Evolutionary conservation across 1,284 basidiomycete genomes (phyloP), one percentile per base, ranked within the genome.

Genomic region (Mycosarcoma maydis): DNA sequence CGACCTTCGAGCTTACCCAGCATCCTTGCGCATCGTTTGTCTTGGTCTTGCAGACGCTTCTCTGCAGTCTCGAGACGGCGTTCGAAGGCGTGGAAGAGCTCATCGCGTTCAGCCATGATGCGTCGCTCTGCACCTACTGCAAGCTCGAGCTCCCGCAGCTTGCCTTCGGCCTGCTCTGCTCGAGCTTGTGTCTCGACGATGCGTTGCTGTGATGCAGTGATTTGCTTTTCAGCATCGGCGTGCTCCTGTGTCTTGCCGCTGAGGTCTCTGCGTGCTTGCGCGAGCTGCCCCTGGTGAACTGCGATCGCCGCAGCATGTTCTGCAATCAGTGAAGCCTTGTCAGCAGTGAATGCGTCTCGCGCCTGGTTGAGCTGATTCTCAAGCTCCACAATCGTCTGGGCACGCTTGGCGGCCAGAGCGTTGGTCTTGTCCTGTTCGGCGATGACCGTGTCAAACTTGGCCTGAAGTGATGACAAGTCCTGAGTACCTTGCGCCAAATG

Each of bases 1-100:
- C 79, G 75, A 10, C 79, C 79, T 30, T 81, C 79, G 30, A 54
- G 61, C 55, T 81, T 81, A 56, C 79, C 79, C 17, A 81, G 58
- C 59, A 81, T 65, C 24, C 67, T 62, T 36, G 74, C 75, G 37
- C 78, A 80, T 32, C 77, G 68, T 51, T 73, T 61, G 51, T 81
- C 77, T 38, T 76, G 72, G 37, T 73, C 73, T 37, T 77, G 68
- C 30, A 81, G 67, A n/a, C 73, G 67, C 53, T 46, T 52, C 38
- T 77, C 77, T 27, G 73, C 76, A 14, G 57, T 66, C 30, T 76
- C 72, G 33, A 73, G 71, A 8, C 75, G 64, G 34, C 68, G 60
- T 43, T 76, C 72, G 23, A 73, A 75, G 23, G 64, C 72, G 32
- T 70, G 59, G 34, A 72, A 73, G 39, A 80, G 74, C 38, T 59